phyloP scores from a whole-genome alignment of 768 basidiomycete genomes.

The Leucocoprinus birnbaumii region DNA sequence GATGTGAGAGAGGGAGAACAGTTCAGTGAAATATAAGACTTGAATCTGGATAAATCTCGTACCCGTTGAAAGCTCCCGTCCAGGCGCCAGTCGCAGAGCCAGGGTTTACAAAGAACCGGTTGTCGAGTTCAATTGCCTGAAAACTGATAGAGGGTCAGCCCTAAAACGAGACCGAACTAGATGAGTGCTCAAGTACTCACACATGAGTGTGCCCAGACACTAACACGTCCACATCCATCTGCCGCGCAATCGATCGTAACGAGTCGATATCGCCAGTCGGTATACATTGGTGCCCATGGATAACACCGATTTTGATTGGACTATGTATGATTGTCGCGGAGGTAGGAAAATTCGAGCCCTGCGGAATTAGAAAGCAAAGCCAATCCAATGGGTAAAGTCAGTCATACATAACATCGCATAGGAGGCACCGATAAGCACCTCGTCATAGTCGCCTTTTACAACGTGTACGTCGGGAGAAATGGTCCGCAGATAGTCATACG shows the following conservation, averaged over 20 bases:
- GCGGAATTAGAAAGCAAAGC: conserved; percentile 38
- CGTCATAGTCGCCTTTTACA: conserved; percentile 94
- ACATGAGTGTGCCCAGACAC: conserved; percentile 93
- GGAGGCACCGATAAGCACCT: conserved; percentile 42
- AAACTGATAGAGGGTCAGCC: conserved; percentile 48
- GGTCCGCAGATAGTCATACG: conserved; percentile 92
- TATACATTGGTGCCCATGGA: conserved; percentile 93
- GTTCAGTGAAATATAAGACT: too few species aligned
- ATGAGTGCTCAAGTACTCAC: conserved; percentile 63
- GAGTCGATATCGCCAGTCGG: conserved; percentile 92
- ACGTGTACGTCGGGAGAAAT: conserved; percentile 93
- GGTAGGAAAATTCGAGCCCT: conserved; percentile 61
- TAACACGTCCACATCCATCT: conserved; percentile 98
- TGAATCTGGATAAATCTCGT: too few species aligned
- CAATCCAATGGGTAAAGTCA: background rate
- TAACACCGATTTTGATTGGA: conserved; percentile 87
- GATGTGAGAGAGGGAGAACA: too few species aligned
- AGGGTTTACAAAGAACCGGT: conserved; percentile 93
- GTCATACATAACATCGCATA: background rate
- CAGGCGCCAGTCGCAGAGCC: conserved; percentile 95
- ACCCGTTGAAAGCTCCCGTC: conserved; percentile 75
- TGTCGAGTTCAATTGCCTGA: conserved; percentile 89
- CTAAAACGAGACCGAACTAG: background rate
- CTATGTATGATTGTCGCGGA: conserved; percentile 78
- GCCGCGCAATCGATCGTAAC: conserved; percentile 82